Percentiles rank a stretch among this genome's conserved stretches.
Conservation (phyloP, 2,329 filamentous ascomycete genomes). For the Cryphonectria carpinicola region DNA sequence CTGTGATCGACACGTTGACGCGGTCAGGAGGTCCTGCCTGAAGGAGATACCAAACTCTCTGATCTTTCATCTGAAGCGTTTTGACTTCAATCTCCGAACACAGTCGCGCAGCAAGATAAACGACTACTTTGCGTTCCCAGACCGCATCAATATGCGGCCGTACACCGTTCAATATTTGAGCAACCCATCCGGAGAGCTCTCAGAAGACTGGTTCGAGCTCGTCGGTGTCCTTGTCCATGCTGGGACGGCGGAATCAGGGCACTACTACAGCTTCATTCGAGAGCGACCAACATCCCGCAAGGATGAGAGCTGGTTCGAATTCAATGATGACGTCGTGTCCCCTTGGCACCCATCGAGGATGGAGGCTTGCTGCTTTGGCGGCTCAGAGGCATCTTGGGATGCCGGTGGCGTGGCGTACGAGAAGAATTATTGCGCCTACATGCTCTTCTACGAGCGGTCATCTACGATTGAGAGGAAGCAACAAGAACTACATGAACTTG, state of each 20-base stretch:
- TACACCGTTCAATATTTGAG: constrained; percentile 88
- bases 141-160: constrained; percentile 80
- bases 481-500: constrained; percentile 45
- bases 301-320: constrained; percentile 76
- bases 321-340: constrained; percentile 86
- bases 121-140: constrained; percentile 88
- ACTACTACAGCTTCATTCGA: constrained; percentile 96
- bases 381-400: constrained; percentile 57
- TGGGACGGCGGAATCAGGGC: constrained; percentile 89
- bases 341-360: constrained; percentile 76
- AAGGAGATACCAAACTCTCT: constrained; percentile 93
- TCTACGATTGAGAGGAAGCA: constrained; percentile 64
- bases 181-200: constrained; percentile 55
- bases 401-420: constrained; percentile 54
- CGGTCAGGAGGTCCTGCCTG: constrained; percentile 87
- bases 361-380: constrained; percentile 80
- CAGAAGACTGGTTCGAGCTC: constrained; percentile 83
- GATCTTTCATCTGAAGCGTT: constrained; percentile 92
- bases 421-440: constrained; percentile 89
- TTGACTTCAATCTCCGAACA: constrained; percentile 78
- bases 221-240: constrained; percentile 95
- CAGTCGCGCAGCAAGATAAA: constrained; percentile 91
- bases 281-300: constrained; percentile 66
- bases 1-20: constrained; percentile 87
- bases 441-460: constrained; percentile 93